Evolutionary conservation across 2,329 filamentous ascomycete genomes (phyloP), one percentile per base, ranked within the genome.

Genomic region (Ophiocordyceps camponoti-floridani): DNA sequence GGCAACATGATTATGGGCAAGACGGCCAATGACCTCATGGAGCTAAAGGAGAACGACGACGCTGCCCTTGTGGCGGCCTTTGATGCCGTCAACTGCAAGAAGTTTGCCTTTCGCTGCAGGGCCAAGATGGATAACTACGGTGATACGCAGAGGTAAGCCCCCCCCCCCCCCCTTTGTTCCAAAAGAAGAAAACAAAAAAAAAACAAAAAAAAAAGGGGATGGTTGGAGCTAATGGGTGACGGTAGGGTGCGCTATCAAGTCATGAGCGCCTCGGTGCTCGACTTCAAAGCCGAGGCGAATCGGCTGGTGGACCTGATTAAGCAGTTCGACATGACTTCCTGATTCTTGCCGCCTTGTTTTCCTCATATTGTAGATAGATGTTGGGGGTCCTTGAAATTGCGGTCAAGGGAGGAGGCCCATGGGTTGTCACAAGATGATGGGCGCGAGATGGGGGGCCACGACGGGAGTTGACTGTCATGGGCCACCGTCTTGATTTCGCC

Each of bases 51-150:
- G 46, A 58, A 54, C 8, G 79, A 82, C 47, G 82, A 89, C 51
- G 76, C 80, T 42, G 73, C 75, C 43, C 69, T 72, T 43, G 70
- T 70, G 52, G 72, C 83, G 42, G 67, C 70, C 1, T 87, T 94
- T 56, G 77, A 84, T 49, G 75, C 81, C 44, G 87, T 88, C 28
- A 91, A 83, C 53, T 94, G 84, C 68, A 81, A 82, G 61, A 89
- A 83, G 49, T 80, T 84, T 62, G 77, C 72, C 50, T 96, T 95
- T 66, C 77, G 77, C 53, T 86, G 85, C 59, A 75, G 84, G 51
- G 91, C 88, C 4, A 95, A 87, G 73, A 84, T 89, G 75, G 89
- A 98, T 55, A 87, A 68, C 41, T 96, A 83, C 63, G 78, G 85
- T 49, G 89, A 96, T 48, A 75, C 83, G 54, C 82, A 84, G 61